Base-by-base conservation (phyloP, 306 rosid species). In the Senna tora region DNA sequence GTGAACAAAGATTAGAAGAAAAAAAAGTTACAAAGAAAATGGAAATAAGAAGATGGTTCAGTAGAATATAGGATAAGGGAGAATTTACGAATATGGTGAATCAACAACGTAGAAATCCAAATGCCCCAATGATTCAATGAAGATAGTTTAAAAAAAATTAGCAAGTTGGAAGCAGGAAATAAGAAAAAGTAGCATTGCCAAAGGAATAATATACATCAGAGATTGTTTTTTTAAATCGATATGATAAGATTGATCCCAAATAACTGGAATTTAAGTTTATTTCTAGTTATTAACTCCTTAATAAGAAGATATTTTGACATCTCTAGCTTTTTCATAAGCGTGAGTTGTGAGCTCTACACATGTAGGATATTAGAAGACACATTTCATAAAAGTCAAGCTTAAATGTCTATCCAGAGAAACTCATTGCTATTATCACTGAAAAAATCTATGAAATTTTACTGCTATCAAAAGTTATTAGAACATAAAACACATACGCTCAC, bases 351-450 rank as follows among this genome's bases (percentile, higher is more conserved):
- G 33, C 10, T 75, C 73, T 45, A 9, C 32, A 39, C 33, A 43
- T 6, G 15, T 65, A 65, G 55, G 53, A 51, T 17, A 33, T 67
- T 33, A 15, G 3, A 10, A 41, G 52, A 46, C 32, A 57, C 9
- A 21, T 13, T 20, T 59, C 51, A 56, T 9, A 51, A 53, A 21
- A n/a, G 41, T 9, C 77, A 9, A 25, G 16, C 52, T 47, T 16
- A n/a, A 12, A 34, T 21, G 22, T 67, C 74, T 58, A 34, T 12
- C n/a, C 51, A 33, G 54, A 49, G 59, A 59, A 73, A 54, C 68
- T 42, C 60, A 38, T 61, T 16, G 22, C 28, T 6, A 16, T 36
- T 32, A 16, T 42, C 17, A 39, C 54, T 51, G 65, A 69, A 32
- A 25, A 25, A 17, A 63, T 25, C 28, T 63, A 32, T 8, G 9